Conservation (phyloP, 148 eudicot genomes). For the Chenopodium quinoa region DNA sequence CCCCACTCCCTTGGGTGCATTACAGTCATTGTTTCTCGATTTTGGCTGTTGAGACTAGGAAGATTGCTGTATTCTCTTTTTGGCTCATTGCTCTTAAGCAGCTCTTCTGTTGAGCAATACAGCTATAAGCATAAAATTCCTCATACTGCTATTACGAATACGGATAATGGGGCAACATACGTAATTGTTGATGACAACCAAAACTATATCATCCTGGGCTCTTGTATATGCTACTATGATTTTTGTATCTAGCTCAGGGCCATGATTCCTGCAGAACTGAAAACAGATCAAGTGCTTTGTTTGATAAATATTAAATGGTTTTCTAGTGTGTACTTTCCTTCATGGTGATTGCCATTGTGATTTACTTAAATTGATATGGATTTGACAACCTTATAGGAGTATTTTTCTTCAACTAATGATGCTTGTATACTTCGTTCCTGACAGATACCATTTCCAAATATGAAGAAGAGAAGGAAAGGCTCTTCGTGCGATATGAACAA, state of each 20-base stretch:
- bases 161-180: background rate
- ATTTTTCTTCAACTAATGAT: background rate
- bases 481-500: conserved; percentile 70
- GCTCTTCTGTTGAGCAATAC: background rate
- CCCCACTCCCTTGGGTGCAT: background rate
- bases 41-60: background rate
- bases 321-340: background rate
- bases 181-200: background rate
- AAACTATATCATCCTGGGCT: background rate
- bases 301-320: background rate
- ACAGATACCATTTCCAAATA: conserved; percentile 68
- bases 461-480: conserved; percentile 87
- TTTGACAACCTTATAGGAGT: background rate
- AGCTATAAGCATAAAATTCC: background rate
- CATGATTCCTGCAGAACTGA: background rate
- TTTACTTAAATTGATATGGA: background rate
- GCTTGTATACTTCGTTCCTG: background rate
- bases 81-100: background rate
- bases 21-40: background rate
- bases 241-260: background rate
- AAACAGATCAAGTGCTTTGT: background rate
- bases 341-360: background rate
- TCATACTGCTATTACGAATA: background rate
- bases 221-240: background rate
- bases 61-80: background rate